Conservation (phyloP, 768 basidiomycete species). For the Strobilomyces echinocephalus region DNA sequence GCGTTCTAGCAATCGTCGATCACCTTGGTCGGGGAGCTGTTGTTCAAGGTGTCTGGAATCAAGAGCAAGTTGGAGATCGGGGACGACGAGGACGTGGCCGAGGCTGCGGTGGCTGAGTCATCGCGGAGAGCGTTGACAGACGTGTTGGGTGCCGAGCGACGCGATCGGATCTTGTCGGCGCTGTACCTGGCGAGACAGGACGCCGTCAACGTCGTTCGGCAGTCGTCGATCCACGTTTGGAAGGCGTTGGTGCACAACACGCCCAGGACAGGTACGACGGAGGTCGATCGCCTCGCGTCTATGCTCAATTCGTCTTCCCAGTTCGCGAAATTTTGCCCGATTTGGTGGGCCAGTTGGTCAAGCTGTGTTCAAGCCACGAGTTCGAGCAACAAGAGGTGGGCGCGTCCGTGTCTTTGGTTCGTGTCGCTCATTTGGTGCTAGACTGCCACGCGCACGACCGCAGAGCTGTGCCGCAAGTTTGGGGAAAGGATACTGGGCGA, state of each 20-base stretch:
- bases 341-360: conserved; percentile 72
- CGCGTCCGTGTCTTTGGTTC: background rate
- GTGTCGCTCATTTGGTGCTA: background rate
- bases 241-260: conserved; percentile 96
- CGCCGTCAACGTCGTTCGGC: conserved; percentile 81
- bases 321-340: conserved; percentile 89
- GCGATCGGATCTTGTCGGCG: conserved; percentile 87
- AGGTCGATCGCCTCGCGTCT: background rate
- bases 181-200: conserved; percentile 94
- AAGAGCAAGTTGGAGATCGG: conserved; percentile 76
- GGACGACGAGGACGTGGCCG: conserved; percentile 66
- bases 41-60: conserved; percentile 97
- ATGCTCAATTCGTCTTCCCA: conserved; percentile 25
- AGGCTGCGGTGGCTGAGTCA: conserved; percentile 63
- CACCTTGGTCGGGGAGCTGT: conserved; percentile 88
- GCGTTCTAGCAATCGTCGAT: conserved; percentile 80
- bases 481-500: conserved; percentile 88
- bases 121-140: conserved; percentile 85
- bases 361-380: conserved; percentile 72
- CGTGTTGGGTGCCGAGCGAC: conserved; percentile 79
- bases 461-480: conserved; percentile 91
- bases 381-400: conserved; percentile 86
- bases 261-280: conserved; percentile 68
- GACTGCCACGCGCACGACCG: conserved; percentile 85
- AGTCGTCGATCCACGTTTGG: conserved; percentile 94